Conservation (phyloP, 2,329 filamentous ascomycete genomes). For the Alternaria conjuncta region DNA sequence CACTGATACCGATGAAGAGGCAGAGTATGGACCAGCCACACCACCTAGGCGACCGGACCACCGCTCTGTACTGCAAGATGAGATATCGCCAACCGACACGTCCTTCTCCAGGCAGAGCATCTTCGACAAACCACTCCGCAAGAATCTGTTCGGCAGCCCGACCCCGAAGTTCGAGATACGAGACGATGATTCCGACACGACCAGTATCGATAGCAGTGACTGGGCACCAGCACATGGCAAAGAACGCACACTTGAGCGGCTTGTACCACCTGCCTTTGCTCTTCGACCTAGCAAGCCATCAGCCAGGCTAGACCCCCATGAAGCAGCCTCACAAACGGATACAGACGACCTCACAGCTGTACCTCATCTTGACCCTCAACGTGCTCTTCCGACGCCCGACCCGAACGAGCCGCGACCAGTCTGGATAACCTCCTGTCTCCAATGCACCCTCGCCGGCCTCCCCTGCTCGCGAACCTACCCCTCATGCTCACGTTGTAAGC, state of each 20-base stretch:
- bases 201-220: slow-evolving; percentile 12
- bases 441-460: slow-evolving; percentile 34
- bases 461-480: slow-evolving; percentile 40
- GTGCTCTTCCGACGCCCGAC: background rate
- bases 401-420: slow-evolving; percentile 17
- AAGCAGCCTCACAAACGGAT: background rate
- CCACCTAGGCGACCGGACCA: background rate
- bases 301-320: background rate
- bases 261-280: background rate
- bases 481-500: slow-evolving; percentile 35
- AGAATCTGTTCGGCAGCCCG: background rate
- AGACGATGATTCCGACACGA: slow-evolving; percentile 12
- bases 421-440: slow-evolving; percentile 36
- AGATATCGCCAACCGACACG: slow-evolving; percentile 34
- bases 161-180: background rate
- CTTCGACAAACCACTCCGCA: slow-evolving; percentile 25
- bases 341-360: background rate
- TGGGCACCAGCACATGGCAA: background rate
- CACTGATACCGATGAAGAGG: background rate
- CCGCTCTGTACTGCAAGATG: background rate
- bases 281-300: background rate
- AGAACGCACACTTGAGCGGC: background rate
- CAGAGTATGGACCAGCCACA: background rate
- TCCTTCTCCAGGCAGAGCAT: slow-evolving; percentile 27
- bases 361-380: background rate